Evolutionary conservation across 2,329 filamentous ascomycete genomes (phyloP).

Genomic region (Balansia obtecta): DNA sequence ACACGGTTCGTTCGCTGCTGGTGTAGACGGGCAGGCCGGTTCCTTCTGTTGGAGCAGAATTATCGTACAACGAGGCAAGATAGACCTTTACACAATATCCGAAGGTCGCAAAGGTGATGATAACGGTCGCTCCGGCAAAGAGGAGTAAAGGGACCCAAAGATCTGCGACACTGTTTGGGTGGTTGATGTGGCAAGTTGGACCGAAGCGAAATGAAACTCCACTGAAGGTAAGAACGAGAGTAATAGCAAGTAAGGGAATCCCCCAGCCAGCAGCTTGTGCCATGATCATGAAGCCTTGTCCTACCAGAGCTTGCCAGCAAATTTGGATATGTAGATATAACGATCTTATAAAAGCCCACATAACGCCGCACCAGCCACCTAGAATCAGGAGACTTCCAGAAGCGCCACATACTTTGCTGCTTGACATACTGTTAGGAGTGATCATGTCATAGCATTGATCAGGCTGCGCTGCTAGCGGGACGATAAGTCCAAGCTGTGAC

Average conservation of each 20-base stretch:
- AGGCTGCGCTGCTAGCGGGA: slow-evolving; percentile 69
- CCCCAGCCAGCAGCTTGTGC: slow-evolving; percentile 75
- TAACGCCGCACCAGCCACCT: slow-evolving; percentile 70
- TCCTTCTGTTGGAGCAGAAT: slow-evolving; percentile 54
- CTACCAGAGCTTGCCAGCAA: slow-evolving; percentile 90
- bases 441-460: slow-evolving; percentile 80
- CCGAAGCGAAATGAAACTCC: slow-evolving; percentile 94
- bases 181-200: slow-evolving; percentile 86
- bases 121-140: slow-evolving; percentile 61
- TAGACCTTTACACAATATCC: slow-evolving; percentile 94
- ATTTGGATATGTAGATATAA: slow-evolving; percentile 93
- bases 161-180: slow-evolving; percentile 65
- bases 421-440: slow-evolving; percentile 86
- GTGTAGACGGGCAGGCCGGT: slow-evolving; percentile 60
- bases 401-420: slow-evolving; percentile 68
- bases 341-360: slow-evolving; percentile 87
- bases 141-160: slow-evolving; percentile 85
- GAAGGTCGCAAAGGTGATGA: slow-evolving; percentile 77
- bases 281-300: slow-evolving; percentile 77
- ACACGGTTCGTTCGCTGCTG: slow-evolving; percentile 63
- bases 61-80: slow-evolving; percentile 68
- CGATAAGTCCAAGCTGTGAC: slow-evolving; percentile 69
- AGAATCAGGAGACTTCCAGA: slow-evolving; percentile 78
- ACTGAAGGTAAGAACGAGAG: slow-evolving; percentile 67
- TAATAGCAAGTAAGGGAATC: slow-evolving; percentile 63